Evolutionary conservation across 805 yeast genomes (phyloP), one percentile per base, ranked within the genome.

Genomic region (Ogataea ramenticola): DNA sequence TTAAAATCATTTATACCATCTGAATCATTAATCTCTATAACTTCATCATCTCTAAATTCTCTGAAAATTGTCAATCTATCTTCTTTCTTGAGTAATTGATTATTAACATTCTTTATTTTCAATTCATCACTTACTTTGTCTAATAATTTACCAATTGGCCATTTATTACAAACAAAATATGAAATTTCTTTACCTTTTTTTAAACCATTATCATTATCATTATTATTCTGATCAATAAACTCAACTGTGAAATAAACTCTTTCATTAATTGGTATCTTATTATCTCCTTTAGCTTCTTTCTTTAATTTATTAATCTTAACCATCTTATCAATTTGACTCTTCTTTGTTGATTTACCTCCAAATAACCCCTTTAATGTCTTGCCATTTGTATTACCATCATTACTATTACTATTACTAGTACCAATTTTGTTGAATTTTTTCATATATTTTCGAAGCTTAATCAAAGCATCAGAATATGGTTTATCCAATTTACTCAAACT

Each of bases 111-210:
- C 41, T 60, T 60, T 14, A 80, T 70, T 43, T 64, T 68, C 45
- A 77, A 57, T 33, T 62, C 53, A 26, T 69, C 72, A 9, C 82
- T 72, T 7, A 74, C 67, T 21, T 69, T 66, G 55, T 80, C 86
- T 30, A 80, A 56, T 16, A 77, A 71, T 43, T 79, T 60, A 1
- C 86, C 86, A 29, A 78, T 71, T 0, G 80, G 75, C 83, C 84
- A 79, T 26, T 68, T 61, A 45, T 70, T 74, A 16, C 77, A 75
- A 14, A 79, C 70, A 56, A 55, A 80, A 17, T 77, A 53, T 1
- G 72, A 65, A 17, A 53, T 56, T 33, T 61, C 43, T 16, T 43
- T 45, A 46, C 42, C 32, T 35, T 29, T 20, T 33, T 20, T 10
- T 43, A 38, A 37, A 32, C 27, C 43, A 16, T 22, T 31, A 7